These are phyloP conservation scores for Theileria sp. DNA, from an alignment of 169 alveolate genomes.

Conservation along the genomic window DNA sequence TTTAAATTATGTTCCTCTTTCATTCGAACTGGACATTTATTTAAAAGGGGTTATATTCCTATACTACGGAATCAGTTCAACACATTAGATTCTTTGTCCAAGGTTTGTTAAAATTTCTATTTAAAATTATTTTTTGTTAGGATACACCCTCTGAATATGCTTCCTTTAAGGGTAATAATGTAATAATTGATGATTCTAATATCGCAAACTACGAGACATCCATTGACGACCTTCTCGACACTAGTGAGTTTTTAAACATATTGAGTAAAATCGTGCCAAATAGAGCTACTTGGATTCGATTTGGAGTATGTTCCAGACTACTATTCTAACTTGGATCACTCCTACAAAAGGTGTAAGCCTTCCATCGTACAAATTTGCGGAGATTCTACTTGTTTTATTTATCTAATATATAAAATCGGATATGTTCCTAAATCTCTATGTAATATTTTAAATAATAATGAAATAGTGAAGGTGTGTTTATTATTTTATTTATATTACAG, in stretches of 20 bases:
- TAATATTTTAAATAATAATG: constrained; percentile 8
- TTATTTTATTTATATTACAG: constrained; percentile 6
- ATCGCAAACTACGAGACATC: constrained; percentile 4
- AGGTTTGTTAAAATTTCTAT: neutral
- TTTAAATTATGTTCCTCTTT: neutral
- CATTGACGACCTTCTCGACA: constrained; percentile 27
- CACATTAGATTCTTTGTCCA: constrained; percentile 6
- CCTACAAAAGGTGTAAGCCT: constrained; percentile 30
- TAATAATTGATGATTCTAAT: constrained; percentile 35
- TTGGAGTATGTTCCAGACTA: constrained; percentile 64
- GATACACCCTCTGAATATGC: neutral
- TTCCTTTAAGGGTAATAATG: constrained; percentile 47
- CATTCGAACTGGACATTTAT: neutral
- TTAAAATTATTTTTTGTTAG: neutral
- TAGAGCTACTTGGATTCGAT: constrained; percentile 51
- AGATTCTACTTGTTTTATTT: constrained; percentile 42
- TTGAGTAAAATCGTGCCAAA: neutral
- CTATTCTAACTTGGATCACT: constrained; percentile 21
- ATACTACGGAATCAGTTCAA: neutral
- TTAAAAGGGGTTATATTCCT: constrained; percentile 10
- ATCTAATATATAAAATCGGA: constrained; percentile 63
- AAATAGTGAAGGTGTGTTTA: constrained; percentile 44
- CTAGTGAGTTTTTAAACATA: neutral
- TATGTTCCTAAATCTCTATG: constrained; percentile 48
- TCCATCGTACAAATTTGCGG: constrained; percentile 59